Conservation (phyloP, 768 basidiomycete genomes). For the Suillus ampliporus region DNA sequence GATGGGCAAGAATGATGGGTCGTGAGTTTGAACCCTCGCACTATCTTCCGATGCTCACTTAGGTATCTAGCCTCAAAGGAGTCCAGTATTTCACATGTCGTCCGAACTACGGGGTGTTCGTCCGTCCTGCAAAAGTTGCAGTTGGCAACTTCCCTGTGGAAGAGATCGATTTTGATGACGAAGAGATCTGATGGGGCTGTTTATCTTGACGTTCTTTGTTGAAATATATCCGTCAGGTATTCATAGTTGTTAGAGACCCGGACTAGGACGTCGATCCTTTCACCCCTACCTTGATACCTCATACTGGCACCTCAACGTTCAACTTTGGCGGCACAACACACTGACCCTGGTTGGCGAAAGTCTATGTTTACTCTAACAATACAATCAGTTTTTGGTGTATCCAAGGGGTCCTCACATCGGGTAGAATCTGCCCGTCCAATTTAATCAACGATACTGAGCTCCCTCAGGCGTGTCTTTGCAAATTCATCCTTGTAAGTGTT, state of each 20-base stretch:
- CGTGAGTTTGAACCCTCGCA: conserved; percentile 57
- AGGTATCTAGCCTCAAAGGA: conserved; percentile 70
- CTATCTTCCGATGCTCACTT: background rate
- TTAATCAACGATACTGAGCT: conserved; percentile 80
- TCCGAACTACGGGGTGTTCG: conserved; percentile 83
- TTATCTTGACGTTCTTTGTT: background rate
- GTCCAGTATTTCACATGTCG: conserved; percentile 84
- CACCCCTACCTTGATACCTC: background rate
- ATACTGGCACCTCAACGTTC: too few species aligned
- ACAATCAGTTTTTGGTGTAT: background rate
- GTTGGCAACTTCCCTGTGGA: conserved; percentile 89
- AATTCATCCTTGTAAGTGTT: conserved; percentile 94
- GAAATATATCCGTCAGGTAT: background rate
- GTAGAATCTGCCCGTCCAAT: background rate
- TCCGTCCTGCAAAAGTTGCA: conserved; percentile 78
- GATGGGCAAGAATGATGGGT: conserved; percentile 93
- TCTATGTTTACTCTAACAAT: background rate
- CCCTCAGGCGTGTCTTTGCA: conserved; percentile 79
- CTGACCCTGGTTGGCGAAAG: too few species aligned
- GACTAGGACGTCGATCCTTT: background rate
- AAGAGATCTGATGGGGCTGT: conserved; percentile 55
- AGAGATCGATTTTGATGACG: conserved; percentile 77
- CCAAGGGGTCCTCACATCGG: background rate
- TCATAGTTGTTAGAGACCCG: background rate
- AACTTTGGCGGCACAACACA: background rate